Evolutionary conservation across 2,329 filamentous ascomycete species (phyloP).

Genomic region (Neocucurbitaria cava): DNA sequence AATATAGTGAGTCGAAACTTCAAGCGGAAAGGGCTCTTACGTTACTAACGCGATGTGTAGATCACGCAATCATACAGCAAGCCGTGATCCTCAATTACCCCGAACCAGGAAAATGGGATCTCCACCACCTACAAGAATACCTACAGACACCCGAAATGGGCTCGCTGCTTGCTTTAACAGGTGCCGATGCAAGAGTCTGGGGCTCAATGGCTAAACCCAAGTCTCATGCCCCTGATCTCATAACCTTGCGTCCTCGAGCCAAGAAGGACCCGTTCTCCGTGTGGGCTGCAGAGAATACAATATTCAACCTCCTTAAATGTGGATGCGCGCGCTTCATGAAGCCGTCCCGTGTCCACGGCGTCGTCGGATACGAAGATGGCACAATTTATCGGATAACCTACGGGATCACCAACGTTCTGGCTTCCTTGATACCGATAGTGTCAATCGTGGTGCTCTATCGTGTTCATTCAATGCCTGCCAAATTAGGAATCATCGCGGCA

Average conservation of each 20-base stretch:
- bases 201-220: slow-evolving; percentile 1
- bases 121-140: slow-evolving; percentile 15
- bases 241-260: slow-evolving; percentile 4
- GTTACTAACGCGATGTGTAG: not conserved
- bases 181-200: slow-evolving; percentile 12
- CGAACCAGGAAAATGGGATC: slow-evolving; percentile 8
- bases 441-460: slow-evolving; percentile 19
- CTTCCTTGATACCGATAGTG: slow-evolving; percentile 22
- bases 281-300: slow-evolving; percentile 1
- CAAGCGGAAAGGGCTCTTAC: not conserved
- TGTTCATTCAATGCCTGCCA: slow-evolving; percentile 5
- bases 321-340: slow-evolving; percentile 18
- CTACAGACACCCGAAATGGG: slow-evolving; percentile 6
- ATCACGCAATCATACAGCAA: slow-evolving; percentile 8
- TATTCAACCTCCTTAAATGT: slow-evolving; percentile 5
- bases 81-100: slow-evolving; percentile 6
- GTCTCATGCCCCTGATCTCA: slow-evolving; percentile 5
- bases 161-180: slow-evolving; percentile 6
- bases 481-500: slow-evolving; percentile 12
- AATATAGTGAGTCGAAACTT: slow-evolving; percentile 18
- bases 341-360: slow-evolving; percentile 5
- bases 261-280: slow-evolving; percentile 15
- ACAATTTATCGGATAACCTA: slow-evolving; percentile 1
- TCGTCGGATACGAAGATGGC: slow-evolving; percentile 10
- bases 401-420: slow-evolving; percentile 19